Evolutionary conservation across 805 yeast species (phyloP), one percentile per base, ranked within the genome.

Genomic region (Torulaspora microellipsoides): DNA sequence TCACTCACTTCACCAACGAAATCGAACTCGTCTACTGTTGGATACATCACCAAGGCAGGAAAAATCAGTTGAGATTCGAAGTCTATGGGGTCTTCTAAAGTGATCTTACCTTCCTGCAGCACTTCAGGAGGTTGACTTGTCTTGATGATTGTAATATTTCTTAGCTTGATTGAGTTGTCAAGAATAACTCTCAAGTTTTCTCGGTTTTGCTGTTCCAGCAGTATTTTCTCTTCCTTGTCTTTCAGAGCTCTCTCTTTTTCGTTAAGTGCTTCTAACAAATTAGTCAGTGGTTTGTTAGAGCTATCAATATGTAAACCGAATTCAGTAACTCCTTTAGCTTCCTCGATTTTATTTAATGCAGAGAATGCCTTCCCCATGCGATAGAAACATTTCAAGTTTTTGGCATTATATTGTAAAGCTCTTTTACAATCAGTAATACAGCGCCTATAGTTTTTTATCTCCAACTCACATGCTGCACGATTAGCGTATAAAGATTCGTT

Each of bases 401-500:
- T 72, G 2, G 86, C 84, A 54, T 87, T 87, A 2, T 76, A 55
- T 38, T 68, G 60, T 49, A 93, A 66, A 5, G 87, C 88, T 38
- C 72, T 74, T 52, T 81, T 81, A 61, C 96, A 86, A 62, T 91
- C 97, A 50, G 83, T 85, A 51, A 93, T 82, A 59, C 95, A 86
- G 42, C 79, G 71, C 66, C 98, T 77, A 64, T 81, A 91, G 65
- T 93, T 93, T 55, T 81, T 72, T 53, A 93, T 68, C 58, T 85
- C 95, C 51, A 93, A 69, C 56, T 91, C 87, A 65, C 96, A 85
- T 1, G 96, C 96, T 1, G 98, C 95, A 47, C 96, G 75, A 63
- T 93, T 93, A 43, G 83, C 68, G 50, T 73, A 81, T 37, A 93
- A 70, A 0, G 91, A 80, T 3, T 78, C 75, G 30, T 77, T 77